phyloP scores from a whole-genome alignment of 139 green algal genomes.

The Tetradesmus obliquus region DNA sequence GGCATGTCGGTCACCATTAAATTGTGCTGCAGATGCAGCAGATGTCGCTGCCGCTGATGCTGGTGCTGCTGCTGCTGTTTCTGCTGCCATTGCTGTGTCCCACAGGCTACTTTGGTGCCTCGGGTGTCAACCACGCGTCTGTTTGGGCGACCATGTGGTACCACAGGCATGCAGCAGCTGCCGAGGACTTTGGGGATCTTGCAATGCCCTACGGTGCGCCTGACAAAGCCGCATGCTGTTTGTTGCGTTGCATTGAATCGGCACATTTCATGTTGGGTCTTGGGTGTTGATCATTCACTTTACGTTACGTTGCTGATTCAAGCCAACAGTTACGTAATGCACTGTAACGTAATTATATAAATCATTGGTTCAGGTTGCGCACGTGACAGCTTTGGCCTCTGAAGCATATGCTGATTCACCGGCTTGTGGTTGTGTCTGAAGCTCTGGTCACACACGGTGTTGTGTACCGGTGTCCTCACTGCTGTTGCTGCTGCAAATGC shows the following conservation, averaged over 20 bases:
- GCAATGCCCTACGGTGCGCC: slow-evolving; percentile 13
- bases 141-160: slow-evolving; percentile 36
- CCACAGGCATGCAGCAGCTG: background rate
- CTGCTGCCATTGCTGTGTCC: too few species aligned
- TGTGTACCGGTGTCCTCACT: background rate
- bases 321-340: too few species aligned
- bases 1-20: too few species aligned
- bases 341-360: too few species aligned
- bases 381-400: too few species aligned
- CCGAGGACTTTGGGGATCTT: slow-evolving; percentile 24
- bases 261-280: background rate
- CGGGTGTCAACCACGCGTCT: background rate
- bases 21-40: too few species aligned
- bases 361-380: too few species aligned
- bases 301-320: background rate
- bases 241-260: background rate
- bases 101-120: slow-evolving; percentile 25
- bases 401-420: too few species aligned
- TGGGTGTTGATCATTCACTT: background rate
- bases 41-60: background rate
- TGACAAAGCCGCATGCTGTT: background rate
- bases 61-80: background rate
- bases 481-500: background rate
- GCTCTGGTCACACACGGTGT: too few species aligned
- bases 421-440: too few species aligned